Conservation (phyloP, 331 rosid genomes). For the Acacia concinna region DNA sequence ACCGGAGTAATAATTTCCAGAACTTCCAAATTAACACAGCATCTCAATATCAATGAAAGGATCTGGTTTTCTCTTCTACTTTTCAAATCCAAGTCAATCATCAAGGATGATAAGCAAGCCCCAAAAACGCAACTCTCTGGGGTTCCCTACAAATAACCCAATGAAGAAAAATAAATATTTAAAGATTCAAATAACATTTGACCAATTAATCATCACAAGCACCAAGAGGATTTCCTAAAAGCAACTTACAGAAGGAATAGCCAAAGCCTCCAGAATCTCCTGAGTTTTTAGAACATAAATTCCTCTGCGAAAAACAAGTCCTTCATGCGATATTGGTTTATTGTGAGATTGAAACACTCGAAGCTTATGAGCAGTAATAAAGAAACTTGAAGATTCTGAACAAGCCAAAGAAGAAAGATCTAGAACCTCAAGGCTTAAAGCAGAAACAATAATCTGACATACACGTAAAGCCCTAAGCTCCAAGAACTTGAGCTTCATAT, state of each 20-base stretch:
- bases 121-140: background rate
- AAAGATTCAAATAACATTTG: background rate
- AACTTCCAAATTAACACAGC: background rate
- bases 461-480: conserved; percentile 10
- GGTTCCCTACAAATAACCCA: background rate
- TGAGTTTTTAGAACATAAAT: background rate
- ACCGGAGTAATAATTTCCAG: conserved; percentile 25
- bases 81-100: conserved; percentile 31
- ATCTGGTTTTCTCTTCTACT: background rate
- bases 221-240: background rate
- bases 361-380: background rate
- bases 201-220: background rate
- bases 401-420: conserved; percentile 18
- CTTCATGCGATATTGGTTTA: background rate
- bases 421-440: background rate
- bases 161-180: background rate
- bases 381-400: background rate
- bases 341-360: background rate
- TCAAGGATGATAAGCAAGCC: background rate
- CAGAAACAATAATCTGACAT: background rate
- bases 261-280: conserved; percentile 23
- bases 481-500: background rate
- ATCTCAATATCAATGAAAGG: conserved; percentile 3
- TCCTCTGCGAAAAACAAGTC: background rate
- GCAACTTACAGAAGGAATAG: conserved; percentile 16